Evolutionary conservation across 345 rosid species (phyloP), one percentile per base, ranked within the genome.

Genomic region (Diplotaxis tenuifolia): DNA sequence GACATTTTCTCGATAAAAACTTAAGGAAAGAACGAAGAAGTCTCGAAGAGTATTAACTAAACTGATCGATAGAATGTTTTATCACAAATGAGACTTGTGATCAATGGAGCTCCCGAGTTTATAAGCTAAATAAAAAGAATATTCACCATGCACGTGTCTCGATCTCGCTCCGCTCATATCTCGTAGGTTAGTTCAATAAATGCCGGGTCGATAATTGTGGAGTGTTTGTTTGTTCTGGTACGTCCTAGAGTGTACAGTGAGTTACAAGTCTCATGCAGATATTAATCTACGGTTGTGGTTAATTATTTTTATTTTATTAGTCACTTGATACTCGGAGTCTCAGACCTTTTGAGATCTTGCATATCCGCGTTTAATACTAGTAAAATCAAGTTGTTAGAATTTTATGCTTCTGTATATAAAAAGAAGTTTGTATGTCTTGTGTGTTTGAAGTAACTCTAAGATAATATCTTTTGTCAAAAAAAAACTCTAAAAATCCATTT

Each of bases 61-160:
- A 14, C 6, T 5, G 62, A 19, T 7, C 4, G 55, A 19, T 11
- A 3, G 3, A 5, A 62, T 3, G 3, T 16, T 45, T 14, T 16
- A 63, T 67, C 61, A 12, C 55, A 19, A 45, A 10, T 22, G 54
- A 6, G 9, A 36, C 28, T 14, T 14, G 6, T 5, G 45, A 7
- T 1, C 2, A 16, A 23, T 4, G 34, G 3, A 47, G 21, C 11
- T n/a, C 40, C 9, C 23, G 40, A 1, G 60, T 84, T 78, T 91
- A 89, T 89, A 82, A 75, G 60, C 79, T 1, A 9, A 16, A 21
- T 36, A 66, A 42, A 32, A 29, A 58, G 5, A 70, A 64, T 29
- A 49, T 18, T 34, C 8, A 72, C 89, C 96, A 79, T 82, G 34
- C 90, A 88, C 84, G 85, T 89, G 87, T 76, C 77, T 22, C 12